These are phyloP conservation scores for Eutrema japonicum DNA, from an alignment of 345 rosid species.

Conservation along the genomic window DNA sequence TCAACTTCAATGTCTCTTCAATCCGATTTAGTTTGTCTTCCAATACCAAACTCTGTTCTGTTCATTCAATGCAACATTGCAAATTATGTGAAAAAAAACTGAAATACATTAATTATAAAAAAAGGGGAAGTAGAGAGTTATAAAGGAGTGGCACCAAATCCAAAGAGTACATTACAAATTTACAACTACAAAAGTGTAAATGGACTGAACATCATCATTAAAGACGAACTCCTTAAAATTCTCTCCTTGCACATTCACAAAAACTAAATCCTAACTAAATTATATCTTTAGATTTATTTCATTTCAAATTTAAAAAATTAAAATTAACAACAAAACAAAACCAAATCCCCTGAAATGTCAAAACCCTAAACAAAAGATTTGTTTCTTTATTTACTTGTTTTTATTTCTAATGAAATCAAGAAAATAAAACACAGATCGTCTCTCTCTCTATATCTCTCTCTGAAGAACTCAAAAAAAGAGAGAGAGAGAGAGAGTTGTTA, in stretches of 20 bases:
- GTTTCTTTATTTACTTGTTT: neutral
- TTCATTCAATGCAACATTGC: slow-evolving; percentile 40
- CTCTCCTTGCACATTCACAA: slow-evolving; percentile 28
- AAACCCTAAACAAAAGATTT: slow-evolving; percentile 12
- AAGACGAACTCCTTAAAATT: slow-evolving; percentile 12
- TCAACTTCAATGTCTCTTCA: slow-evolving; percentile 26
- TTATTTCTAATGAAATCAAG: neutral
- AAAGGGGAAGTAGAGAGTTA: neutral
- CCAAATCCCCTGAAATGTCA: slow-evolving; percentile 18
- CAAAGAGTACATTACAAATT: slow-evolving; percentile 30
- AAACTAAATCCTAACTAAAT: slow-evolving; percentile 8
- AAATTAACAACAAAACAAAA: neutral
- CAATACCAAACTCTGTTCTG: slow-evolving; percentile 32
- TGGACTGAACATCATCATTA: slow-evolving; percentile 35
- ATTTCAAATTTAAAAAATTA: neutral
- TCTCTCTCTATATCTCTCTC: neutral
- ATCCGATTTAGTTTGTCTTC: slow-evolving; percentile 19
- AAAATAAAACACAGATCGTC: slow-evolving; percentile 14
- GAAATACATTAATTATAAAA: neutral
- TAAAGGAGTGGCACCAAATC: slow-evolving; percentile 22
- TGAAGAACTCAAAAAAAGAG: neutral
- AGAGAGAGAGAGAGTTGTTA: slow-evolving; percentile 38
- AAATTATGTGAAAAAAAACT: slow-evolving; percentile 28
- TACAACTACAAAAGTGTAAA: slow-evolving; percentile 29
- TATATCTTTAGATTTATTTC: neutral